Evolutionary conservation across 1,284 basidiomycete genomes (phyloP), one percentile per base, ranked within the genome.

Genomic region (Athelia psychrophila): DNA sequence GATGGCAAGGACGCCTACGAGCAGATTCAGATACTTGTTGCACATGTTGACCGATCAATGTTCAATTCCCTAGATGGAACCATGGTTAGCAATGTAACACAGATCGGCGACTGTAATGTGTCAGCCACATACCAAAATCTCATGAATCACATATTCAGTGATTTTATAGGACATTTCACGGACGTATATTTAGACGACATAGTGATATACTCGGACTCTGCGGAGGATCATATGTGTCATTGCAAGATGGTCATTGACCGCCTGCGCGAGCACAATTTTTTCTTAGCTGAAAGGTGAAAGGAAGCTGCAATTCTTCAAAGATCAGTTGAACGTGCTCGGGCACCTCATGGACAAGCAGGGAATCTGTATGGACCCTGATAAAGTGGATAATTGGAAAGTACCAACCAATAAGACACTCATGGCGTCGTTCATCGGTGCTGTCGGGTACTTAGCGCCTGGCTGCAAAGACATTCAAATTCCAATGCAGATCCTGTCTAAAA

Each of bases 21-120:
- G 47, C 70, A 73, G 45, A 69, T 72, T 1, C 45, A 65, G 0
- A 52, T 72, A 1, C 50, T 59, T 13, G 58, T 60, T 0, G 59
- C 65, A 8, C 58, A 72, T 51, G 62, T 70, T 2, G 32, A 35
- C 0, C 30, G 51, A 0, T 64, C 63, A 1, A 35, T 61, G 2
- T 61, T 71, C 20, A 63, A 51, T 4, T 72, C 60, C 2, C 69
- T 64, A 5, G 64, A 72, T 55, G 70, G 72, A 3, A 71, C 59
- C 0, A 71, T 73, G 66, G 61, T 63, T 2, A 69, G 68, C 50
- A 38, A 63, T 5, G 69, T 74, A 0, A 56, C 74, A 51, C 71
- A 73, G 44, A 62, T 63, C 27, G 71, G 72, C 0, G 67, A 74
- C 36, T 70, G 67, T 23, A 74, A 74, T 53, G 68, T 62, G 24